Evolutionary conservation across 2,329 filamentous ascomycete species (phyloP), one percentile per base, ranked within the genome.

Genomic region (Fonsecaea nubica): DNA sequence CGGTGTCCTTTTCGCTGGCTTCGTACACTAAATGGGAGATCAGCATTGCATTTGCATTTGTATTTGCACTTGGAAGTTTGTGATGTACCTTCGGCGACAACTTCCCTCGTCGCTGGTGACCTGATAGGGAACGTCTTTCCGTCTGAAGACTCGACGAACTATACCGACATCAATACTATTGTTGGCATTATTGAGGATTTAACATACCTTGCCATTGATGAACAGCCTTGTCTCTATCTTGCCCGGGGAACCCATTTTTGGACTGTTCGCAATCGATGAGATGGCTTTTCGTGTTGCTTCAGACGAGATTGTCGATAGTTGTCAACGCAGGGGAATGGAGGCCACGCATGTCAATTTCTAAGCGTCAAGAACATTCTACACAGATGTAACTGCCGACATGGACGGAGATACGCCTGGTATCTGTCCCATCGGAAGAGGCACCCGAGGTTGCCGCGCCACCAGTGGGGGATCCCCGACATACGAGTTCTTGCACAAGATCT

Each of bases 161-260:
- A 61, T 40, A 42, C 30, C 15, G 12, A 13, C n/a, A 45, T 56
- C 25, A 67, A 40, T 40, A 40, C 9, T 12, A 18, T 4, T 30
- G 8, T 58, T n/a, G 12, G n/a, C 18, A 50, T 25, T 2, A 21
- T 38, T 8, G 13, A 4, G 35, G 18, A 13, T 1, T 52, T 2
- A 25, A 58, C 57, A 1, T 71, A 77, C 76, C 70, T 77, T 69
- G 62, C 73, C 73, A 53, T 76, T 75, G 58, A 77, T 77, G 58
- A 77, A 78, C 18, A 78, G 67, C 12, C 75, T 71, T 58, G 75
- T 76, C 64, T 77, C 76, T 18, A 76, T 75, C 8, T 70, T 58
- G 52, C 74, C 69, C 9, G 38, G 42, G 13, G 66, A 68, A 18
- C 63, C 66, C 66, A 68, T 25, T 68, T 68, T 65, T 65, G 30